These are phyloP conservation scores for Hordeum marinum DNA, from an alignment of 176 grass and related monocot species.

Conservation along the genomic window DNA sequence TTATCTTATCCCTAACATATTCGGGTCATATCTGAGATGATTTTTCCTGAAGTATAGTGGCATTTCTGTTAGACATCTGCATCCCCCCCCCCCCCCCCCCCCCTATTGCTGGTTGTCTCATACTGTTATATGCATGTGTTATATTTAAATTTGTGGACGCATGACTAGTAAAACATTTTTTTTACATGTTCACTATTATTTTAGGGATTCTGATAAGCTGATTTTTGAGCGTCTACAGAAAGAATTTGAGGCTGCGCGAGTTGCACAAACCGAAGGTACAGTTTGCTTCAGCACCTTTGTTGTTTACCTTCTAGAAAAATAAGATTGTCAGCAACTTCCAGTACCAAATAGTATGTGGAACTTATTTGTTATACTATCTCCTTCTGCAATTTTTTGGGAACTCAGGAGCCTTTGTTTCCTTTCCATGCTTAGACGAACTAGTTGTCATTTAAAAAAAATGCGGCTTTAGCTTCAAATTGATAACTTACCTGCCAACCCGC, in stretches of 20 bases:
- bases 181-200: neutral
- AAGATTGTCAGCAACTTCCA: neutral
- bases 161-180: slow-evolving; percentile 1
- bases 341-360: neutral
- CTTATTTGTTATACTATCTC: neutral
- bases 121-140: no score
- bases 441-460: slow-evolving; percentile 19
- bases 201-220: slow-evolving; percentile 91
- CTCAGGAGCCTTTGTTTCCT: neutral
- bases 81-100: no score
- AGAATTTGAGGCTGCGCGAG: slow-evolving; percentile 76
- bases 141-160: neutral
- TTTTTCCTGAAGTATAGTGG: neutral
- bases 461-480: neutral
- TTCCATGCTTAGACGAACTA: neutral
- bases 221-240: slow-evolving; percentile 90
- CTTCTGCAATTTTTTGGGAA: neutral
- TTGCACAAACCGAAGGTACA: slow-evolving; percentile 77
- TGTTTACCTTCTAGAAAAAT: slow-evolving; percentile 16
- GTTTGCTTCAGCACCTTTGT: neutral
- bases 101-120: no score
- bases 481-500: neutral
- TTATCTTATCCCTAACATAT: neutral
- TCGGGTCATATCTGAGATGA: neutral
- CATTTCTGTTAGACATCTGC: no score